These are phyloP conservation scores for Andrographis paniculata DNA, from an alignment of 305 asterid genomes.

Conservation along the genomic window DNA sequence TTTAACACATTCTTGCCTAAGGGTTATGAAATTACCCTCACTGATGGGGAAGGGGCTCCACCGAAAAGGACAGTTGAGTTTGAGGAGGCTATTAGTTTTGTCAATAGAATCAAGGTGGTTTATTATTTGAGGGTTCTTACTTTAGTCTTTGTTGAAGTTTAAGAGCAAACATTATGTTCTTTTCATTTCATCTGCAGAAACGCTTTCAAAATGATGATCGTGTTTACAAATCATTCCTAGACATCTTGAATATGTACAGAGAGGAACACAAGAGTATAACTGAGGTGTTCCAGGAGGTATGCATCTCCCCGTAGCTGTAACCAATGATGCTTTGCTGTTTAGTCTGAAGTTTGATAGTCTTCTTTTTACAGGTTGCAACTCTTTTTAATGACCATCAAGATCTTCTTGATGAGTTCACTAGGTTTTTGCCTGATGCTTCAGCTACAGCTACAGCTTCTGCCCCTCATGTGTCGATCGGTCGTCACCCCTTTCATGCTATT, in stretches of 20 bases:
- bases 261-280: conserved; percentile 91
- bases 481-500: conserved; percentile 48
- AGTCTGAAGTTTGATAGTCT: not conserved
- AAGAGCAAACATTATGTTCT: conserved; percentile 13
- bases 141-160: conserved; percentile 12
- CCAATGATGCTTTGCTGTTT: conserved; percentile 2
- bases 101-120: conserved; percentile 86
- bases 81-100: conserved; percentile 94
- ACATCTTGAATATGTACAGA: conserved; percentile 94
- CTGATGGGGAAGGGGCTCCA: conserved; percentile 80
- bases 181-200: conserved; percentile 46
- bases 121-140: conserved; percentile 12
- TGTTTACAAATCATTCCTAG: conserved; percentile 91
- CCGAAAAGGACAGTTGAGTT: conserved; percentile 91
- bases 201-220: conserved; percentile 88
- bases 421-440: conserved; percentile 86
- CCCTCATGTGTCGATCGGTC: conserved; percentile 50
- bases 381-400: conserved; percentile 84
- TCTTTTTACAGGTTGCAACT: conserved; percentile 59
- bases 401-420: conserved; percentile 88
- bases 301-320: conserved; percentile 13
- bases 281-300: conserved; percentile 94
- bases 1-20: conserved; percentile 96
- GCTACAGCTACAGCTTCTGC: conserved; percentile 55
- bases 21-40: conserved; percentile 90